phyloP scores from a whole-genome alignment of 768 basidiomycete species.

The Hypholoma sublateritium region DNA sequence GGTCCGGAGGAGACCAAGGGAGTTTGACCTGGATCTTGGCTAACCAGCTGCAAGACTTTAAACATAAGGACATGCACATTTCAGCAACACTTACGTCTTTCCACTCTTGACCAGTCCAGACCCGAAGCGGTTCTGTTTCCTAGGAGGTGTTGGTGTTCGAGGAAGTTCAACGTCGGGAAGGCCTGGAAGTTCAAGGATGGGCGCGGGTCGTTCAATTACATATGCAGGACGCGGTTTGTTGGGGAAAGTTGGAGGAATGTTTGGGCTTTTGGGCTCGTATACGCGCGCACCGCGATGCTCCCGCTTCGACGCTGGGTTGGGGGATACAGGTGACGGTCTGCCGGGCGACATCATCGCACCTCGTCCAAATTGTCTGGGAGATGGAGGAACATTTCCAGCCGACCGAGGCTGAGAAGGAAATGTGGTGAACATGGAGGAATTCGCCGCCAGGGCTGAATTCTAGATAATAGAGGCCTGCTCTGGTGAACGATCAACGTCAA shows the following conservation, averaged over 20 bases:
- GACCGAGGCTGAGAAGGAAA: conserved; percentile 21
- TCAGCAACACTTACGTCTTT: conserved; percentile 10
- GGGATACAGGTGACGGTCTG: conserved; percentile 2
- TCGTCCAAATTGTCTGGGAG: conserved; percentile 4
- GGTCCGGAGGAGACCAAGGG: conserved; percentile 15
- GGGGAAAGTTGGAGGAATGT: conserved; percentile 6
- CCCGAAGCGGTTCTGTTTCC: conserved; percentile 16
- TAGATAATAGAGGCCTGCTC: conserved; percentile 21
- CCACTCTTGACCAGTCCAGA: conserved; percentile 16
- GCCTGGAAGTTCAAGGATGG: conserved; percentile 24
- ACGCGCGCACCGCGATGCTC: conserved; percentile 22
- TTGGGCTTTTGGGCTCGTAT: conserved; percentile 19
- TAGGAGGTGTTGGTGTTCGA: conserved; percentile 14
- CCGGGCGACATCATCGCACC: conserved; percentile 4
- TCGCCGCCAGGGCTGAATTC: conserved; percentile 26
- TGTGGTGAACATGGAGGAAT: conserved; percentile 17
- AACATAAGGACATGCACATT: neutral
- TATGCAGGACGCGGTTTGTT: conserved; percentile 14
- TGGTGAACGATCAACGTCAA: conserved; percentile 21
- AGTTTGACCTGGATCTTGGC: conserved; percentile 13
- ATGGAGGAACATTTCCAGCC: conserved; percentile 8
- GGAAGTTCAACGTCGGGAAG: conserved; percentile 21
- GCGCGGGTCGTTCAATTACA: conserved; percentile 22
- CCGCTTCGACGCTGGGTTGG: conserved; percentile 11
- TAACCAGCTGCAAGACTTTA: conserved; percentile 15